Evolutionary conservation across 169 alveolate genomes (phyloP).

Genomic region (Plasmodium inui): DNA sequence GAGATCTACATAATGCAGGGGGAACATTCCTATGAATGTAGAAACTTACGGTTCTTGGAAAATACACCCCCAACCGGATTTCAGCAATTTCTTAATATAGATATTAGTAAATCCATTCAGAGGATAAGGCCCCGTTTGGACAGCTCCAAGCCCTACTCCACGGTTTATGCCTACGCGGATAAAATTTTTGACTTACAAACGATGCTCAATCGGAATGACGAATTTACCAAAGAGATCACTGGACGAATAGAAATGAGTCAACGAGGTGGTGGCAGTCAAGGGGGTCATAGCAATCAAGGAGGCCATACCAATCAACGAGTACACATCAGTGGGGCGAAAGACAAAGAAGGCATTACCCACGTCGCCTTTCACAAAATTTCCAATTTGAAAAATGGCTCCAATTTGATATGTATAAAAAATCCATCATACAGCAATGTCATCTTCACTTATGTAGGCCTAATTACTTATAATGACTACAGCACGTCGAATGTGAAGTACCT

Average conservation of each 20-base stretch:
- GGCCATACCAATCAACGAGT: too few relatives aligned
- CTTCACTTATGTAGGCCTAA: slow-evolving; percentile 28
- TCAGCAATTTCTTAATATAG: not conserved
- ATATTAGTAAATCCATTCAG: not conserved
- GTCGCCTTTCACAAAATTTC: slow-evolving; percentile 1
- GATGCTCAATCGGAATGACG: not conserved
- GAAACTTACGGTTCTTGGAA: not conserved
- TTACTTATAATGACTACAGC: slow-evolving; percentile 12
- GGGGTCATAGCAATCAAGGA: too few relatives aligned
- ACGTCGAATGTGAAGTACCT: slow-evolving; percentile 3
- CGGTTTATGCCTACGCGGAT: slow-evolving; percentile 16
- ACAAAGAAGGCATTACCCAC: not conserved
- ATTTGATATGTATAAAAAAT: slow-evolving; percentile 37
- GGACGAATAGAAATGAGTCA: not conserved
- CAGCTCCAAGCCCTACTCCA: not conserved
- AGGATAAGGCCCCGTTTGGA: slow-evolving; percentile 3
- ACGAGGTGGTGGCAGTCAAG: too few relatives aligned
- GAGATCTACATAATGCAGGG: slow-evolving; percentile 21
- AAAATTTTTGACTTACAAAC: slow-evolving; percentile 2
- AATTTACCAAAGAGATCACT: not conserved
- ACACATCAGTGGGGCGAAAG: not conserved
- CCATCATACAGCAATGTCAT: not conserved
- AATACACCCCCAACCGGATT: not conserved
- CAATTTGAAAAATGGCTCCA: slow-evolving; percentile 43
- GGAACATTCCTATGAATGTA: slow-evolving; percentile 37